A percentile compares a stretch with the other conserved stretches of the same genome.
These are phyloP conservation scores for Psilocybe cubensis DNA, from an alignment of 768 basidiomycete genomes.

Conservation along the genomic window DNA sequence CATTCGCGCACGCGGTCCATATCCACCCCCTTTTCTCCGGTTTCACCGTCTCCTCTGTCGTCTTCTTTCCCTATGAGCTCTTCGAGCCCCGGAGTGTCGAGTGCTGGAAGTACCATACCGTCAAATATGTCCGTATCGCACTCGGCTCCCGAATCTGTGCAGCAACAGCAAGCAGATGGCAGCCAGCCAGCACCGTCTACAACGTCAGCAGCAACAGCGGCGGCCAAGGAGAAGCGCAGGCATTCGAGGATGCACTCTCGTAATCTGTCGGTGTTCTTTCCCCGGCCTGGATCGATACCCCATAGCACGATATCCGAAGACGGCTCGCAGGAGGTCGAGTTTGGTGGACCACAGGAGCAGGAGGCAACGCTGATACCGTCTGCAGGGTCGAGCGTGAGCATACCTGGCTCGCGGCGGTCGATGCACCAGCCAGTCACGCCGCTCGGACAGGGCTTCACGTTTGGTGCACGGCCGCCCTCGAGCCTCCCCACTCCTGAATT, in stretches of 20 bases:
- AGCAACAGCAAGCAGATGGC: conserved; percentile 8
- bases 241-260: conserved; percentile 86
- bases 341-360: conserved; percentile 41
- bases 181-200: neutral
- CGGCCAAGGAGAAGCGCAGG: conserved; percentile 33
- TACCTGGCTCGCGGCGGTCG: conserved; percentile 38
- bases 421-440: conserved; percentile 36
- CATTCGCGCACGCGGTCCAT: conserved; percentile 52
- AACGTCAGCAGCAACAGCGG: conserved; percentile 7
- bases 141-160: conserved; percentile 24
- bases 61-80: conserved; percentile 28
- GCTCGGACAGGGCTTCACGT: conserved; percentile 62
- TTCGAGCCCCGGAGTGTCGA: conserved; percentile 20
- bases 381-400: conserved; percentile 40
- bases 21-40: conserved; percentile 53
- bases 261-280: conserved; percentile 92
- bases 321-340: conserved; percentile 54
- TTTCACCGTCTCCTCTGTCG: conserved; percentile 54
- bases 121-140: conserved; percentile 17
- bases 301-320: conserved; percentile 70
- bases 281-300: conserved; percentile 70
- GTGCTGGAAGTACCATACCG: no score
- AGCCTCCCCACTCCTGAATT: conserved; percentile 31
- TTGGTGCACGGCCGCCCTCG: conserved; percentile 58
- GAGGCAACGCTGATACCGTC: conserved; percentile 54